Percentiles rank a stretch among this genome's conserved stretches.
These are phyloP conservation scores for Ganoderma meredithae DNA, from an alignment of 1,284 basidiomycete species.

Conservation along the genomic window DNA sequence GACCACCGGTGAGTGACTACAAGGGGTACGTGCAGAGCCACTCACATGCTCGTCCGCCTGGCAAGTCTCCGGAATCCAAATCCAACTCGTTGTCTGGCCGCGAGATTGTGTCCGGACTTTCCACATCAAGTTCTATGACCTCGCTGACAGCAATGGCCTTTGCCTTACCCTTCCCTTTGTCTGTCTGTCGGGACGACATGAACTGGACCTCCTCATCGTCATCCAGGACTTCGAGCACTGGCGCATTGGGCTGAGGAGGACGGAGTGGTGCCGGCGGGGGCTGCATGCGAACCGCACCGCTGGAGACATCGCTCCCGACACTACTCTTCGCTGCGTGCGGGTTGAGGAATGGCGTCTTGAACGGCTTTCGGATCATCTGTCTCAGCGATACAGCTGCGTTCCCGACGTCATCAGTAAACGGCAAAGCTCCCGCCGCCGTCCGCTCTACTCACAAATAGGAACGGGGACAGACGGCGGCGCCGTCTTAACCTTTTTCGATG, in stretches of 20 bases:
- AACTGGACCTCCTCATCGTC: background rate
- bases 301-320: conserved; percentile 16
- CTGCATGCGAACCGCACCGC: background rate
- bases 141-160: background rate
- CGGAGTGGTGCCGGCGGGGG: background rate
- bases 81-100: conserved; percentile 8
- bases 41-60: background rate
- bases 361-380: conserved; percentile 54
- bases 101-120: background rate
- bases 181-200: background rate
- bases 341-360: conserved; percentile 34
- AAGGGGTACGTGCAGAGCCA: background rate
- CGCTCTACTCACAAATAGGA: conserved; percentile 46
- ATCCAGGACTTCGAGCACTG: background rate
- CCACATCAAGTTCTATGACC: background rate
- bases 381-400: conserved; percentile 57
- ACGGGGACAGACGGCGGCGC: conserved; percentile 15
- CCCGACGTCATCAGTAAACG: background rate
- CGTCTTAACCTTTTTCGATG: conserved; percentile 26
- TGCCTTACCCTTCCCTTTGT: background rate
- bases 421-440: background rate
- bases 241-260: background rate
- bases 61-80: background rate
- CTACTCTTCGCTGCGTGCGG: conserved; percentile 23
- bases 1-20: background rate